A percentile compares a stretch with the other conserved stretches of the same genome.
These are phyloP conservation scores for Gossypium schwendimanii DNA, from an alignment of 441 rosid species.

Conservation along the genomic window DNA sequence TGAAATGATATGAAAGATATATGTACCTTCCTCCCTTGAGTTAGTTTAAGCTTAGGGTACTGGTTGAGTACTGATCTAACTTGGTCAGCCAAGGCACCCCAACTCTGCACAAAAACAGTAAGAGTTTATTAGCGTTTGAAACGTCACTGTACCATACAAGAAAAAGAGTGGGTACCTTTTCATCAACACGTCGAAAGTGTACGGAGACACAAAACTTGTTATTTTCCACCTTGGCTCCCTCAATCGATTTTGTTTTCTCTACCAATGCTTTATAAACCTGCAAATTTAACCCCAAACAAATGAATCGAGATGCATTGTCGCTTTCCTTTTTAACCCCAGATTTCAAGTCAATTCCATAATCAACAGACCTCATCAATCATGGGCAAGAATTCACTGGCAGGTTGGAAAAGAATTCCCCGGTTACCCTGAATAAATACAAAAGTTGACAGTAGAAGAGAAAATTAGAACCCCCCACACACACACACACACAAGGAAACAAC, in stretches of 20 bases:
- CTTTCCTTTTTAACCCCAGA: too few species aligned
- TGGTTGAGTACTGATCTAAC: slow-evolving; percentile 42
- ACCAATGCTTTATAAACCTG: slow-evolving; percentile 55
- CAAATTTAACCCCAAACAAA: not conserved
- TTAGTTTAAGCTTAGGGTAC: slow-evolving; percentile 57
- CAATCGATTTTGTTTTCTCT: slow-evolving; percentile 50
- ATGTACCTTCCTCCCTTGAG: slow-evolving; percentile 64
- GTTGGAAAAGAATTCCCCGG: slow-evolving; percentile 36
- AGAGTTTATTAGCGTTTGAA: too few species aligned
- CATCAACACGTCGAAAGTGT: slow-evolving; percentile 67
- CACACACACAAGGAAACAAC: not conserved
- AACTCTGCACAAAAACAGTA: slow-evolving; percentile 29
- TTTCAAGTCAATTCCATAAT: not conserved
- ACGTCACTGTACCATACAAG: not conserved
- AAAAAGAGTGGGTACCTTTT: slow-evolving; percentile 32
- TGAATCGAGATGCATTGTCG: too few species aligned
- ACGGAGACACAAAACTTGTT: slow-evolving; percentile 70
- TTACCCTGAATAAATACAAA: slow-evolving; percentile 23
- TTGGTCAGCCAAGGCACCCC: slow-evolving; percentile 52
- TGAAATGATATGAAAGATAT: not conserved
- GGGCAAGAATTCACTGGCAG: slow-evolving; percentile 57
- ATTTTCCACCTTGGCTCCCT: slow-evolving; percentile 60
- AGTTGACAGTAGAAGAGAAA: not conserved
- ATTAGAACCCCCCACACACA: not conserved
- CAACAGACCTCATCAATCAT: slow-evolving; percentile 52